phyloP scores from a whole-genome alignment of 371 early-diverging fungal genomes.

The Rhizomucor pusillus region DNA sequence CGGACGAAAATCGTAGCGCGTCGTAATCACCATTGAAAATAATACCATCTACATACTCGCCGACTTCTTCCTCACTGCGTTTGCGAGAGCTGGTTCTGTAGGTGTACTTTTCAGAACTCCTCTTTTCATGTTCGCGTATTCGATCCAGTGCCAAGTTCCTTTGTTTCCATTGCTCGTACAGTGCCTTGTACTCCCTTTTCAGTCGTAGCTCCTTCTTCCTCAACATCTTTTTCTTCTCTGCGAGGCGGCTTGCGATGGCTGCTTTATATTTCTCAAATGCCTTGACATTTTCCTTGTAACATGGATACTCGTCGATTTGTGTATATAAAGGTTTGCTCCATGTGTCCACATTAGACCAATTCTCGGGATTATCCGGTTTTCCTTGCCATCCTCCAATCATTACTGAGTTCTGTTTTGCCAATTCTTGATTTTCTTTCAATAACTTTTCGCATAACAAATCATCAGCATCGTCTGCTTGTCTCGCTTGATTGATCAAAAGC shows the following conservation, averaged over 20 bases:
- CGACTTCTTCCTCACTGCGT: constrained; percentile 43
- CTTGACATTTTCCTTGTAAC: constrained; percentile 51
- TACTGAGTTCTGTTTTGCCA: constrained; percentile 50
- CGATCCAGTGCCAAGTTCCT: constrained; percentile 41
- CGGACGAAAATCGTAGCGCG: constrained; percentile 38
- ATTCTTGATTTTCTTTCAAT: constrained; percentile 55
- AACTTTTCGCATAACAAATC: constrained; percentile 50
- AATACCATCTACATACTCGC: constrained; percentile 42
- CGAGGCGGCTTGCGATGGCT: constrained; percentile 20
- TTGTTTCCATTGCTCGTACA: constrained; percentile 39
- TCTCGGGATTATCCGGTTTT: constrained; percentile 22
- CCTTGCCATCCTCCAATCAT: constrained; percentile 42
- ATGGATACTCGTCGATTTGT: constrained; percentile 59
- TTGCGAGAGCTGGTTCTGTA: constrained; percentile 31
- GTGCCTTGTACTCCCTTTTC: constrained; percentile 36
- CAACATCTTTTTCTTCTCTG: constrained; percentile 14
- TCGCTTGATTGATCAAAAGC: constrained; percentile 39
- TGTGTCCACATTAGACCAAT: constrained; percentile 42
- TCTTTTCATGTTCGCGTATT: constrained; percentile 37
- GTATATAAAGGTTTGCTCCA: constrained; percentile 40
- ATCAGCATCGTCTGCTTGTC: constrained; percentile 38
- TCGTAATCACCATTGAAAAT: constrained; percentile 44
- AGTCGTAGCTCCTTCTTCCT: constrained; percentile 29
- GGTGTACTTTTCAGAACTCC: constrained; percentile 26
- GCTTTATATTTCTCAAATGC: constrained; percentile 24